Evolutionary conservation across 805 yeast genomes (phyloP), one percentile per base, ranked within the genome.

Genomic region (Hanseniaspora valbyensis): DNA sequence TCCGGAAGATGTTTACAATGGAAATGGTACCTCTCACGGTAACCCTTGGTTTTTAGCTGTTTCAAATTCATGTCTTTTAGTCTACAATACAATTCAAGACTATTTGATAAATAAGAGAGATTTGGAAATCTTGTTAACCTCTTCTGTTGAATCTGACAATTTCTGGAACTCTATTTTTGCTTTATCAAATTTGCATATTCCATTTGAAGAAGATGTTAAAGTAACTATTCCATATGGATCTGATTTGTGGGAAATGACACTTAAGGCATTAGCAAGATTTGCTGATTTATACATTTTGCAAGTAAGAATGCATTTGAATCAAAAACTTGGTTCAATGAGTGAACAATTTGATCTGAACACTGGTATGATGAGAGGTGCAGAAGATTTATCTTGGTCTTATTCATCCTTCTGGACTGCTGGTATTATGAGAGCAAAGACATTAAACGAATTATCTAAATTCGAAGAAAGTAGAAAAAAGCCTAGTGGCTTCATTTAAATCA

Each of bases 41-140:
- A 88, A 89, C 59, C 96, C 97, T 5, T 89, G 96, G 97, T 87
- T 88, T 61, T 74, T 89, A 52, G 69, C 84, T 2, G 83, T 90
- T 0, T 76, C 83, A 0, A 68, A 14, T 64, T 57, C 55, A 58
- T 62, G 34, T 61, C 71, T 12, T 37, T 55, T 46, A 37, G 75
- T 74, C 4, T 83, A 70, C 63, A 62, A 67, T 26, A 69, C 69
- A 36, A 65, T 81, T 0, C 59, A 78, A 29, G 33, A 55, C 3
- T 69, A 72, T 14, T 59, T 82, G 52, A 66, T 80, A 53, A 58
- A 64, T n/a, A 78, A 73, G 59, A 79, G 80, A 2, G 92, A 84
- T 57, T 76, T 87, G 61, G 44, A 39, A 14, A 46, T 46, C 16
- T n/a, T 46, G 7, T 32, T 46, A 25, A 36, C 43, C 45, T 46